Evolutionary conservation across 257 asterid species (phyloP).

Genomic region (Ilex aquifolium): DNA sequence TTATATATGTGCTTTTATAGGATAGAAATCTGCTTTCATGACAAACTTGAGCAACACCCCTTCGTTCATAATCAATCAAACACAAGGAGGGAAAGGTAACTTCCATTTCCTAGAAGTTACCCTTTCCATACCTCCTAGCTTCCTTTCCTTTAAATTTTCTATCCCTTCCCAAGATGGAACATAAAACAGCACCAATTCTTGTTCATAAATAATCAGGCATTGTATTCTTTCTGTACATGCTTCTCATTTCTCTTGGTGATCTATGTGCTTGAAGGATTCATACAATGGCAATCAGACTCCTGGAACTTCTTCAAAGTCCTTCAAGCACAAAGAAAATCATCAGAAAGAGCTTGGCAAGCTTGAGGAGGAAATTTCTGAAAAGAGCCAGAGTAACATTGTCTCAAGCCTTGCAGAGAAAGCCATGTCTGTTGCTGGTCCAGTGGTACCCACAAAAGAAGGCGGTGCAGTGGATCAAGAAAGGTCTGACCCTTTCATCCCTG

Average conservation of each 20-base stretch:
- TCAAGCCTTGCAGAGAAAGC: constrained; percentile 95
- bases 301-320: constrained; percentile 30
- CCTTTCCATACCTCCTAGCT: no score
- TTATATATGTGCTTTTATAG: no score
- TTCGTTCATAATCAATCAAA: no score
- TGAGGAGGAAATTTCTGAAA: constrained; percentile 33
- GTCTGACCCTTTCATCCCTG: constrained; percentile 22
- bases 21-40: no score
- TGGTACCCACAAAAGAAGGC: constrained; percentile 79
- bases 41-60: no score
- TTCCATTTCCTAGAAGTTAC: no score
- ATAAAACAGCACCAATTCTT: no score
- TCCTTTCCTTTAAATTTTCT: no score
- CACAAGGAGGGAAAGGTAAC: no score
- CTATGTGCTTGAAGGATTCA: constrained; percentile 38
- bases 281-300: constrained; percentile 17
- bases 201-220: no score
- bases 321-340: constrained; percentile 26
- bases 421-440: constrained; percentile 93
- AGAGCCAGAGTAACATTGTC: constrained; percentile 45
- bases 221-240: constrained; percentile 2
- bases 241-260: constrained; percentile 13
- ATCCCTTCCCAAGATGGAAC: no score
- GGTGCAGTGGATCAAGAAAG: constrained; percentile 94
- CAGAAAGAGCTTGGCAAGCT: constrained; percentile 25